Base-by-base conservation (phyloP, 2,329 filamentous ascomycete species). In the Sporothrix globosa region DNA sequence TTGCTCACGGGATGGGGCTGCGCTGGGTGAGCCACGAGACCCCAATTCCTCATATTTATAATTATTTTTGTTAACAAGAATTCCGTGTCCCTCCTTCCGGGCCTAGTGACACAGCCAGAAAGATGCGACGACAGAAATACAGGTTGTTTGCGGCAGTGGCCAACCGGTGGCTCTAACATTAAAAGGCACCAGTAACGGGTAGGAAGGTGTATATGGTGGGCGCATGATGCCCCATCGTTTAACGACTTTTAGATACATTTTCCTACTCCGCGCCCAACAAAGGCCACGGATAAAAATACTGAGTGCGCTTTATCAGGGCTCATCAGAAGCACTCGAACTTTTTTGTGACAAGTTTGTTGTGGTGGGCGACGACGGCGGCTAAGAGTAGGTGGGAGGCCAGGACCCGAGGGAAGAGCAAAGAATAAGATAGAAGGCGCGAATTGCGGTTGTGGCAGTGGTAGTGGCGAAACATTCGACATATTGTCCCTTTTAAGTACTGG, bases 21-120 rank as follows among this genome's bases (percentile, higher is more conserved):
- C 66, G 58, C 61, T 46, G 21, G 46, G n/a, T 44, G 50, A 70
- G 63, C 69, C 69, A 70, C 69, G 69, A 67, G 69, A 70, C 69
- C 69, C 54, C 27, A 41, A 68, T 50, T 58, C 9, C 21, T 46
- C 30, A 21, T 44, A 61, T 54, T 69, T 39, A 41, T 44, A 63
- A 54, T 54, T 69, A 44, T 48, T 30, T 44, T 60, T 58, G 11
- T 13, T 48, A n/a, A 21, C 41, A 19, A 21, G 39, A 24, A 50
- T 50, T 21, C 19, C 48, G 1, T 50, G 6, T 24, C 17, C 52
- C 52, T 10, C 11, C n/a, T 27, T 27, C 58, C 58, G 39, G 58
- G 21, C 58, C 39, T 39, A 46, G 39, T 46, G 58, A 46, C 58
- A 63, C 39, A 61, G 56, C 44, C 21, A 46, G 13, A 27, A 46